Base-by-base conservation (phyloP, 1,139 yeast genomes). In the Starmera stellimalicola region DNA sequence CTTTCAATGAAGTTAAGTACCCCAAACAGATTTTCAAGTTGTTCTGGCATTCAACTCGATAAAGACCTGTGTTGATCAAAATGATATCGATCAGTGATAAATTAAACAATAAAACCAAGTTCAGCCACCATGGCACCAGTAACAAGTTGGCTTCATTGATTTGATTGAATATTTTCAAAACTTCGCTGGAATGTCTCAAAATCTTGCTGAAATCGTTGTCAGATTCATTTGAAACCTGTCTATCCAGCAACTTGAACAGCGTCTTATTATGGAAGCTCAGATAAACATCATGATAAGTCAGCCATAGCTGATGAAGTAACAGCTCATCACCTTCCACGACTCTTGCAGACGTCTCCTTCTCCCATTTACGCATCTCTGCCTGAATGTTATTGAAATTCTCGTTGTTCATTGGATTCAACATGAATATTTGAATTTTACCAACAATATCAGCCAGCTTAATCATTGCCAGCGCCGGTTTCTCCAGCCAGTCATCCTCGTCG, bases 41-140 rank as follows among this genome's bases (percentile, higher is more conserved):
- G 6, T 37, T 30, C 5, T 48, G 41, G 18, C 51, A 38, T 20
- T 47, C 40, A 3, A 38, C 32, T 15, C 45, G 34, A 27, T 49
- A 46, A 4, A 59, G 35, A 2, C 70, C 70, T 1, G 59, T 45
- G 41, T 69, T 66, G 20, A 74, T 58, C 35, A 74, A 49, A 3
- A 70, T 57, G 7, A 76, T 48, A 18, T 69, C 54, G 27, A 57
- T 57, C 8, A 70, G 52, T 2, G 77, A 75, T 3, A 65, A 63
- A 32, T 64, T 63, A 45, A 71, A 70, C 9, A 73, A 48, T 11
- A 69, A 47, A 4, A 68, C 54, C 31, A 77, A 51, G 14, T 61
- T 62, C 31, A 63, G 45, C 62, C 73, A 70, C 83, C 83, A 76
- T 3, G 81, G 80, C 1, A 67, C 52, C 36, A 54, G 61, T 5